phyloP scores from a whole-genome alignment of 2,329 filamentous ascomycete genomes.

The Xylogone sp. region DNA sequence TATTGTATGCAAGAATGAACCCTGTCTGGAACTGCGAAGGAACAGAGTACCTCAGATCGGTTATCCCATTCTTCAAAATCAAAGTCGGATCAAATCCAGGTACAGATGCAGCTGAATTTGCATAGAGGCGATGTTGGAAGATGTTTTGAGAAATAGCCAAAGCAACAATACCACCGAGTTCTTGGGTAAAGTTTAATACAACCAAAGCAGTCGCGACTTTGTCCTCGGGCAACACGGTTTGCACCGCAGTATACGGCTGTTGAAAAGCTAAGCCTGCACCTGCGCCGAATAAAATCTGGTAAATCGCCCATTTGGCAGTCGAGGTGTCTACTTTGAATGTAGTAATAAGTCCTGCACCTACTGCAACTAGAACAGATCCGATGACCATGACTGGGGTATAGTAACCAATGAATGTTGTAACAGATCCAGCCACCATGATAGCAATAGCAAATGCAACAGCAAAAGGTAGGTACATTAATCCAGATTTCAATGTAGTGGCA shows the following conservation, averaged over 20 bases:
- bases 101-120: constrained; percentile 38
- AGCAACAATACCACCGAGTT: constrained; percentile 28
- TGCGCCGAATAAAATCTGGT: constrained; percentile 16
- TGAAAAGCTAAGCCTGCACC: constrained; percentile 18
- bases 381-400: constrained; percentile 21
- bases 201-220: constrained; percentile 21
- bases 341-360: constrained; percentile 37
- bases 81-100: constrained; percentile 39
- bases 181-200: constrained; percentile 26
- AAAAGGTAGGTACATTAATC: no score
- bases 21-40: constrained; percentile 33
- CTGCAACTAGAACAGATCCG: constrained; percentile 16
- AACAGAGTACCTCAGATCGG: constrained; percentile 43
- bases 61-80: constrained; percentile 42
- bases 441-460: no score
- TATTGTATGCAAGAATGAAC: constrained; percentile 56
- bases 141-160: constrained; percentile 24
- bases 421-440: constrained; percentile 18
- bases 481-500: no score
- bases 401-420: constrained; percentile 25
- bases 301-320: constrained; percentile 29
- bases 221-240: constrained; percentile 11
- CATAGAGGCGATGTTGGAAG: constrained; percentile 41
- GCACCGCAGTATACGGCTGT: constrained; percentile 13
- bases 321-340: constrained; percentile 30